Conservation (phyloP, 495 filamentous ascomycete genomes). For the Penicillium odoratum region DNA sequence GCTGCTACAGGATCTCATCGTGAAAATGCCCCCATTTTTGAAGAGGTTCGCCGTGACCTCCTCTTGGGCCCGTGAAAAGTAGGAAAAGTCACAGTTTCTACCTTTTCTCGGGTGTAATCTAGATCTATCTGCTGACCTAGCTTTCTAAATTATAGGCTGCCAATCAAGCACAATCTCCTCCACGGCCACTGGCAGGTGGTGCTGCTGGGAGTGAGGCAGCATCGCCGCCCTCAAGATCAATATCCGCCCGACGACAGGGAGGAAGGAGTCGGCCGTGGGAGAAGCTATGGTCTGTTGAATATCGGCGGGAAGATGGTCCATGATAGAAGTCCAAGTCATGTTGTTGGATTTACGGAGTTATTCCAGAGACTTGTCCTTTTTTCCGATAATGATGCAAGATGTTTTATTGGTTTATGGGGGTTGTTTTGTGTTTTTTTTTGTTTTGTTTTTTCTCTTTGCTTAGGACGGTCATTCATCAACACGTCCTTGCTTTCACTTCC, state of each 20-base stretch:
- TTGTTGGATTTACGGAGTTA: neutral
- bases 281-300: slow-evolving; percentile 52
- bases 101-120: slow-evolving; percentile 27
- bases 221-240: slow-evolving; percentile 24
- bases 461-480: neutral
- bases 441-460: slow-evolving; percentile 7
- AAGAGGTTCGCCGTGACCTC: slow-evolving; percentile 53
- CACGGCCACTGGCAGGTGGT: slow-evolving; percentile 6
- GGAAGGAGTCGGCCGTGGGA: slow-evolving; percentile 50
- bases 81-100: slow-evolving; percentile 15
- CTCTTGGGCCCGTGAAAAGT: slow-evolving; percentile 47
- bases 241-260: slow-evolving; percentile 25
- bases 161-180: slow-evolving; percentile 6
- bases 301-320: slow-evolving; percentile 41
- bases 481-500: slow-evolving; percentile 1
- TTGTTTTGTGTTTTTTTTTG: slow-evolving; percentile 8
- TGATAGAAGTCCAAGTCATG: slow-evolving; percentile 10
- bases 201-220: slow-evolving; percentile 2
- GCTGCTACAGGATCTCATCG: slow-evolving; percentile 25
- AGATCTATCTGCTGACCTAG: slow-evolving; percentile 4
- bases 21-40: slow-evolving; percentile 41
- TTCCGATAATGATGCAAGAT: neutral
- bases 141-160: slow-evolving; percentile 3
- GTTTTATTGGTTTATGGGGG: neutral
- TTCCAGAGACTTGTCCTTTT: slow-evolving; percentile 7